A percentile compares a stretch with the other conserved stretches of the same genome.
phyloP scores from a whole-genome alignment of 768 basidiomycete genomes.

The Leccinum rimulosum region DNA sequence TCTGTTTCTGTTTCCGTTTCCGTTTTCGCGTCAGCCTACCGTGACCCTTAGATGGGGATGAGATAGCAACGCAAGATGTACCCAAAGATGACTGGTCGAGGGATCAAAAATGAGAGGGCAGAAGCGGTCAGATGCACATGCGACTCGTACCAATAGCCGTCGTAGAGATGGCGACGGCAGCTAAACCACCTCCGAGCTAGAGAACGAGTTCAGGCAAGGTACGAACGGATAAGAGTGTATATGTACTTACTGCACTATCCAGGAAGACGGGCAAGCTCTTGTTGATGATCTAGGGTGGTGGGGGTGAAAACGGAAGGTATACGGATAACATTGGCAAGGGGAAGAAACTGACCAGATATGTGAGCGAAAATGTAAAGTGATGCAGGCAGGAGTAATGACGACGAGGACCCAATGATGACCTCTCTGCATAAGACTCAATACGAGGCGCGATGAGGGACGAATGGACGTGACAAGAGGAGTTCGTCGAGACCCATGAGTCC shows the following conservation, averaged over 20 bases:
- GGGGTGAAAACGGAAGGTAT: background rate
- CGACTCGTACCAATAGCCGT: constrained; percentile 45
- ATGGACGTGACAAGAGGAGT: constrained; percentile 37
- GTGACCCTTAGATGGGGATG: background rate
- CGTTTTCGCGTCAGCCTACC: no score
- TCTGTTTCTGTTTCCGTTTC: no score
- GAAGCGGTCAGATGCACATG: background rate
- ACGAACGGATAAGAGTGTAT: constrained; percentile 48
- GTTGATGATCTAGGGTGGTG: constrained; percentile 60
- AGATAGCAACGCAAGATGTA: constrained; percentile 31
- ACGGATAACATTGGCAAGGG: constrained; percentile 84
- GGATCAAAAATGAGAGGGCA: background rate
- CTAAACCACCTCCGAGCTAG: constrained; percentile 64
- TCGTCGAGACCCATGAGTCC: constrained; percentile 95
- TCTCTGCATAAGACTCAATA: constrained; percentile 52
- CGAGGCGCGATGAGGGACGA: constrained; percentile 30
- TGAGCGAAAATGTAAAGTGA: constrained; percentile 4
- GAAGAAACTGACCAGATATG: constrained; percentile 56
- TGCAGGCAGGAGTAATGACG: constrained; percentile 38
- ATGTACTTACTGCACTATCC: constrained; percentile 58
- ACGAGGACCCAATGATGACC: constrained; percentile 95
- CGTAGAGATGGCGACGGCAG: constrained; percentile 77
- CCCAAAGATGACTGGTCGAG: constrained; percentile 75
- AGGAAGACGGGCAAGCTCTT: constrained; percentile 83
- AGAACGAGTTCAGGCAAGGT: constrained; percentile 42